phyloP scores from a whole-genome alignment of 805 yeast genomes.

The Candida parachauliodes region DNA sequence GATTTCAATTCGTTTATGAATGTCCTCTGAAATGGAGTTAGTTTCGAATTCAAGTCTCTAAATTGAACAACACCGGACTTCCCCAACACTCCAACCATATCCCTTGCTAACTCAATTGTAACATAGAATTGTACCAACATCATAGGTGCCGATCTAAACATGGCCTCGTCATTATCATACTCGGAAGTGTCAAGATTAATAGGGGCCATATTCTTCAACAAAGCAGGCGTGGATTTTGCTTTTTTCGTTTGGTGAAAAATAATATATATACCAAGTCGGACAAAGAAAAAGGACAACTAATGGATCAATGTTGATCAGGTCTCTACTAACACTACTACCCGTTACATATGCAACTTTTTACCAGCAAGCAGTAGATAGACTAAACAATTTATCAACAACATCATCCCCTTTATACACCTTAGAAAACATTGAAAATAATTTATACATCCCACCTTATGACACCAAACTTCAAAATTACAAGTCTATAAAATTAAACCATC shows the following conservation, averaged over 20 bases:
- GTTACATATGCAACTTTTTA: background rate
- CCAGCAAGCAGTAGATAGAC: background rate
- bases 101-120: slow-evolving; percentile 43
- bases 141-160: slow-evolving; percentile 48
- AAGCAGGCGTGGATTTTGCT: background rate
- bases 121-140: slow-evolving; percentile 46
- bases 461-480: slow-evolving; percentile 15
- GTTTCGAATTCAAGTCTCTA: slow-evolving; percentile 45
- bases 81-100: slow-evolving; percentile 37
- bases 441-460: slow-evolving; percentile 29
- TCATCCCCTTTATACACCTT: slow-evolving; percentile 14
- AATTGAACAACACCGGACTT: slow-evolving; percentile 40
- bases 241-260: background rate
- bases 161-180: slow-evolving; percentile 25
- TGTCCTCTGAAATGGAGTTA: slow-evolving; percentile 45
- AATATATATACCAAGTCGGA: background rate
- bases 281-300: background rate
- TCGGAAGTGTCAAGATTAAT: background rate
- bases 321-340: background rate
- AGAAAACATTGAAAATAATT: slow-evolving; percentile 23
- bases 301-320: background rate
- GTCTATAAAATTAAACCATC: background rate
- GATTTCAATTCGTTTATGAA: slow-evolving; percentile 39
- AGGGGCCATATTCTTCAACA: background rate
- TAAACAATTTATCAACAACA: background rate